These are phyloP conservation scores for Hemileccinum rubropunctum DNA, from an alignment of 768 basidiomycete genomes.

Conservation along the genomic window DNA sequence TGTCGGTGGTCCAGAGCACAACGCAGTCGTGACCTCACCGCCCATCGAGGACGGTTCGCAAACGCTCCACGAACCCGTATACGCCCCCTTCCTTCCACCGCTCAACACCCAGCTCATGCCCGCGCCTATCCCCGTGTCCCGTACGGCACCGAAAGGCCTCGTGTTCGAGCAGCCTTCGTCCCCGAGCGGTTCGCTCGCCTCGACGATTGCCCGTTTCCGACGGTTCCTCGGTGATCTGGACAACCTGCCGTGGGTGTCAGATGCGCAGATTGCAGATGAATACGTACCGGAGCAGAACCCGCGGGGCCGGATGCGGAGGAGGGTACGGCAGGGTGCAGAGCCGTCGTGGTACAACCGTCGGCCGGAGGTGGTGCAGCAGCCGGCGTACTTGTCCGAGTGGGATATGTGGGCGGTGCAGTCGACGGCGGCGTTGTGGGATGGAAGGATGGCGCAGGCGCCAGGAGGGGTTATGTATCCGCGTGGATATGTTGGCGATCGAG, in stretches of 20 bases:
- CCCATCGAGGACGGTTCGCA: slow-evolving; percentile 15
- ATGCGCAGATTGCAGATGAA: slow-evolving; percentile 40
- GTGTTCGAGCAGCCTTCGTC: slow-evolving; percentile 2
- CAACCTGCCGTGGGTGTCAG: slow-evolving; percentile 43
- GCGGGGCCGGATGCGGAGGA: slow-evolving; percentile 15
- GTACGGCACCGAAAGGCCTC: not conserved
- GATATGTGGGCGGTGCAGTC: slow-evolving; percentile 27
- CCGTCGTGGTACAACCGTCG: slow-evolving; percentile 30
- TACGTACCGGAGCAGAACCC: slow-evolving; percentile 39
- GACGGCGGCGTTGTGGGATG: slow-evolving; percentile 10
- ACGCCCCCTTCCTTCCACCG: not conserved
- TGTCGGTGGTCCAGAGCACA: not conserved
- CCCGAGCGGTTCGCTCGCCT: slow-evolving; percentile 7
- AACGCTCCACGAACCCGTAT: slow-evolving; percentile 15
- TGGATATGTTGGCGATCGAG: slow-evolving; percentile 18
- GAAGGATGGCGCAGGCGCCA: not conserved
- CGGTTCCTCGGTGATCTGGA: slow-evolving; percentile 37
- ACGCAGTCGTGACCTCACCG: no score
- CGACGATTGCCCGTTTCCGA: slow-evolving; percentile 35
- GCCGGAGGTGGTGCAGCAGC: slow-evolving; percentile 5
- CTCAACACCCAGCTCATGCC: not conserved
- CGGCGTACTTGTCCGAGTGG: slow-evolving; percentile 18
- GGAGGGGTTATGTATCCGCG: slow-evolving; percentile 17
- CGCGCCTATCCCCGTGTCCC: not conserved
- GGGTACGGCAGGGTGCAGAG: slow-evolving; percentile 14